These are phyloP conservation scores for Ilyonectria destructans DNA, from an alignment of 2,329 filamentous ascomycete genomes.

Conservation along the genomic window DNA sequence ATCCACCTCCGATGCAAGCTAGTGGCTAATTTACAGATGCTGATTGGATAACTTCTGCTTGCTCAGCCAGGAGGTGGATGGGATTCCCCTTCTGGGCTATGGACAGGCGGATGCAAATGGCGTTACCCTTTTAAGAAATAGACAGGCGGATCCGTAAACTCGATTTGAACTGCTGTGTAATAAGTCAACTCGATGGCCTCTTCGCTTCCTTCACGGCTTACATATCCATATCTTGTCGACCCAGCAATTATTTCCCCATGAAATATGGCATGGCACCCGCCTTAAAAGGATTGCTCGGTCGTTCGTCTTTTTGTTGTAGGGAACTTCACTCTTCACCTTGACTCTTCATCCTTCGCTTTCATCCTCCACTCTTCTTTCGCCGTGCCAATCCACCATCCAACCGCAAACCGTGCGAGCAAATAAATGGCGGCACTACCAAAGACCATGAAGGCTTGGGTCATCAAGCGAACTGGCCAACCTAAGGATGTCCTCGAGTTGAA, in stretches of 20 bases:
- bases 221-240: background rate
- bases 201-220: background rate
- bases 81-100: background rate
- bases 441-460: background rate
- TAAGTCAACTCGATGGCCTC: background rate
- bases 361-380: background rate
- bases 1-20: background rate
- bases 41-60: background rate
- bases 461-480: background rate
- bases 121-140: background rate
- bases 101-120: background rate
- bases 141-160: background rate
- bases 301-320: background rate
- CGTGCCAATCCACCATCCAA: background rate
- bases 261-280: background rate
- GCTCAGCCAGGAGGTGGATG: background rate
- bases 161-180: background rate
- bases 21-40: background rate
- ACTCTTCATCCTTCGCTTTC: background rate
- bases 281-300: background rate
- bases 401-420: background rate
- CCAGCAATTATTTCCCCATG: background rate
- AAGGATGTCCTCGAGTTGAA: constrained; percentile 12
- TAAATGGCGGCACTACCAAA: background rate
- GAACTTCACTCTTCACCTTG: background rate